phyloP scores from a whole-genome alignment of 345 rosid genomes.

The Camelina hispida region DNA sequence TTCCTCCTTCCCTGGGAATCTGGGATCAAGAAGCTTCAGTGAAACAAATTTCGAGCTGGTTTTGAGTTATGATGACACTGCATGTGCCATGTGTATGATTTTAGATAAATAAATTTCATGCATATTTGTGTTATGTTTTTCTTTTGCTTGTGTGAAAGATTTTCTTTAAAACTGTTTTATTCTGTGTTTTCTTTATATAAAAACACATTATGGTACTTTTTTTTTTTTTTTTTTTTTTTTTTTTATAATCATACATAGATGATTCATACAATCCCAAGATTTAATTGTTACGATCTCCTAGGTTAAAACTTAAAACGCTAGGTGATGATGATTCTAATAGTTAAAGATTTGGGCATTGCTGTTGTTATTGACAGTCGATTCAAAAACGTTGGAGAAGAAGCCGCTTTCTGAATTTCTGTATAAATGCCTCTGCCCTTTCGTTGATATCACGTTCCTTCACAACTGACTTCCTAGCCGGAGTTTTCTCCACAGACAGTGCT shows the following conservation, averaged over 20 bases:
- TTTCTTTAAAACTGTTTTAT: too few species aligned
- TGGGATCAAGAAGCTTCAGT: too few species aligned
- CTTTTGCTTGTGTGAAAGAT: too few species aligned
- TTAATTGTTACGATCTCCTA: conserved; percentile 4
- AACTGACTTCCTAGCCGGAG: conserved; percentile 22
- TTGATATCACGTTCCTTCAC: conserved; percentile 55
- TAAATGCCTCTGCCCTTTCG: conserved; percentile 78
- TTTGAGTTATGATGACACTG: too few species aligned
- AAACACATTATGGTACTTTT: too few species aligned
- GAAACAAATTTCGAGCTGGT: too few species aligned
- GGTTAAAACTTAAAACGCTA: conserved; percentile 4
- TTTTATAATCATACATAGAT: conserved; percentile 11
- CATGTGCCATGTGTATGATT: too few species aligned
- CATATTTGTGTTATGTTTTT: too few species aligned
- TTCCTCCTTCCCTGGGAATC: too few species aligned
- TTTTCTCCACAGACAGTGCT: neutral
- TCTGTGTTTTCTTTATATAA: too few species aligned
- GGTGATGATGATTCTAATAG: conserved; percentile 6
- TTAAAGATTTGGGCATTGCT: conserved; percentile 15
- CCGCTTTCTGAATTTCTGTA: conserved; percentile 66
- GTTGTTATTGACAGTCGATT: conserved; percentile 52
- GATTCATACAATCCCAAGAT: conserved; percentile 10
- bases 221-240: neutral
- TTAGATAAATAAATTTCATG: too few species aligned
- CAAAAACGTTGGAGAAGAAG: conserved; percentile 70